Evolutionary conservation across 23 red algal genomes (phyloP).

Genomic region (Gracilaria gracilis): DNA sequence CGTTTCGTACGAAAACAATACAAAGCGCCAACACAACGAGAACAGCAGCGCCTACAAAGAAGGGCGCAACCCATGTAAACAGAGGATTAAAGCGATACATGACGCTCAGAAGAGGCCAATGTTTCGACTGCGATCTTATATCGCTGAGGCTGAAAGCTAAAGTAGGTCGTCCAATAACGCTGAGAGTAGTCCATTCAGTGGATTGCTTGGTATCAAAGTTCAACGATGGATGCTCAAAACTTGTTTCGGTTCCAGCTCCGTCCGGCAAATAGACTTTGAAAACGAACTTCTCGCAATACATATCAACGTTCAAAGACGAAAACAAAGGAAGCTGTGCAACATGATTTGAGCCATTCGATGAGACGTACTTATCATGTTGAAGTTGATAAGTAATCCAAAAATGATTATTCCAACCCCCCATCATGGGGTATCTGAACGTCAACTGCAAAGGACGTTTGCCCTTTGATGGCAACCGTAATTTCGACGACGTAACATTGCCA

Average conservation of each 20-base stretch:
- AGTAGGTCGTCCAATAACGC: conserved; percentile 40
- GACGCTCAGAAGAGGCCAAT: conserved; percentile 9
- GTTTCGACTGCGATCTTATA: conserved; percentile 58
- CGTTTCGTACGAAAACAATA: conserved; percentile 30
- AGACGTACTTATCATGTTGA: conserved; percentile 13
- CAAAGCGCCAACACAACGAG: neutral
- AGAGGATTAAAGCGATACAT: conserved; percentile 30
- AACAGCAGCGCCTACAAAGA: conserved; percentile 13
- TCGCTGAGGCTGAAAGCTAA: neutral
- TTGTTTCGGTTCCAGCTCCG: conserved; percentile 16
- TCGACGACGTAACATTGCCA: conserved; percentile 75
- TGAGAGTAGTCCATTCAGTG: conserved; percentile 52
- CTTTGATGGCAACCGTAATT: conserved; percentile 52
- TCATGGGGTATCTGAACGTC: conserved; percentile 82
- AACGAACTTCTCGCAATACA: conserved; percentile 30
- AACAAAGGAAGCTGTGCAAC: conserved; percentile 33
- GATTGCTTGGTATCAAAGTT: conserved; percentile 4
- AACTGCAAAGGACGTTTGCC: conserved; percentile 42
- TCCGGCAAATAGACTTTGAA: conserved; percentile 54
- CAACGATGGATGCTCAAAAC: conserved; percentile 47
- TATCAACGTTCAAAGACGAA: conserved; percentile 39
- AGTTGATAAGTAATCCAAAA: conserved; percentile 86
- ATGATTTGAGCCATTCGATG: conserved; percentile 38
- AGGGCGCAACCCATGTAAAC: conserved; percentile 35
- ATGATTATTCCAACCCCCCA: conserved; percentile 94